Evolutionary conservation across 805 yeast genomes (phyloP), one percentile per base, ranked within the genome.

Genomic region (Yarrowia sp.): DNA sequence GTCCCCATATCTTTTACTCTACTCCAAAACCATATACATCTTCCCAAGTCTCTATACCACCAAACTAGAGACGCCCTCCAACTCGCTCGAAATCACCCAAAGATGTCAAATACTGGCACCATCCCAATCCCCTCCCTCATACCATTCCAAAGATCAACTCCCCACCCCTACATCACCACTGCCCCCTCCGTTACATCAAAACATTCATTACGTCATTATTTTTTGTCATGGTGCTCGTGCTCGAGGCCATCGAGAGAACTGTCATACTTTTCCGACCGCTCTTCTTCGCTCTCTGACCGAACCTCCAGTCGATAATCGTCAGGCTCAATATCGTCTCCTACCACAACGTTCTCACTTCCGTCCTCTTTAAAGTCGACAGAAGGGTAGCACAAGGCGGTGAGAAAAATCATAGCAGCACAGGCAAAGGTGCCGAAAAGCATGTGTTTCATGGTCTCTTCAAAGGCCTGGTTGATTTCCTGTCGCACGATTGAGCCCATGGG

Each of bases 341-440:
- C 54, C 5, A 30, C 36, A 9, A 19, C 54, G 10, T 48, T 48
- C 0, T 19, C 54, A 16, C 24, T 21, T 19, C 54, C 54, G 8
- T 48, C 38, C 8, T 48, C 54, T 19, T 48, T 30, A 32, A 51
- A 35, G 10, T 51, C 32, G 6, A 51, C 22, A 1, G 58, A 51
- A 1, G 58, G 58, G 12, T 51, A 51, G 11, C 40, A 35, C 21
- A 51, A 2, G 7, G 41, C 28, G 4, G 30, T 10, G 9, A 33
- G 22, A 3, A 51, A 33, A 11, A 54, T 54, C 21, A 19, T 35
- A n/a, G 61, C n/a, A 1, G 35, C 61, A 11, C 61, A 54, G 14
- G 46, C 61, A 38, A 54, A 54, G 6, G 61, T 36, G 1, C 61
- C 61, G n/a, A 17, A 17, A 3, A 54, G 61, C 61, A 54, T 54